Base-by-base conservation (phyloP, 345 rosid species). In the Turritis glabra region DNA sequence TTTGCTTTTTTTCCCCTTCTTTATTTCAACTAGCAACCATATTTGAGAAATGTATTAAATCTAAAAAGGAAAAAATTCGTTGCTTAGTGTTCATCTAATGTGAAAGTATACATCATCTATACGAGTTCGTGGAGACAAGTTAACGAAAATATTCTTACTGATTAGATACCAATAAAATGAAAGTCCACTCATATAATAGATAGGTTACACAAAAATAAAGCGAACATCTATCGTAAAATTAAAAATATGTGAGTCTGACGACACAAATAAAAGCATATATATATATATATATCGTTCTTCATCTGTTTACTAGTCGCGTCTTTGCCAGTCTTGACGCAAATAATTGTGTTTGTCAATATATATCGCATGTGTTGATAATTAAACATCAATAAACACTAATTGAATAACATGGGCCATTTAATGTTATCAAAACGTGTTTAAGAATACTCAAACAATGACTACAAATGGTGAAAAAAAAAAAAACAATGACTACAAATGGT, bases 101-200 rank as follows among this genome's bases (percentile, higher is more conserved):
- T 46, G 69, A 67, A 56, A 67, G 62, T 59, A 50, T 17, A 53
- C 65, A 51, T 43, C 64, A 61, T 69, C 52, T 69, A n/a, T n/a
- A 23, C 32, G 33, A 76, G 75, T 44, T 76, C 75, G 80, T 76
- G 80, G 80, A 69, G 71, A 69, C 75, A 76, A 18, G 64, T 32
- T 41, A 69, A 54, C 37, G 64, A 53, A 69, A 62, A 43, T 53
- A 62, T 62, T 69, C 58, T 27, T 69, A 71, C 75, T 76, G 80
- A 76, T 76, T 76, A 69, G 79, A 76, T 69, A 61, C 75, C 79
- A 76, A 43, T 76, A 61, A 61, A 69, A 69, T n/a, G 29, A 61
- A 68, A 69, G 64, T 61, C 64, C 71, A 76, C 59, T 71, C 52
- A 62, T 41, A 44, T 53, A 69, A 52, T 68, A 41, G 9, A 69